Conservation (phyloP, 768 basidiomycete genomes). For the Cyclocybe cylindracea region DNA sequence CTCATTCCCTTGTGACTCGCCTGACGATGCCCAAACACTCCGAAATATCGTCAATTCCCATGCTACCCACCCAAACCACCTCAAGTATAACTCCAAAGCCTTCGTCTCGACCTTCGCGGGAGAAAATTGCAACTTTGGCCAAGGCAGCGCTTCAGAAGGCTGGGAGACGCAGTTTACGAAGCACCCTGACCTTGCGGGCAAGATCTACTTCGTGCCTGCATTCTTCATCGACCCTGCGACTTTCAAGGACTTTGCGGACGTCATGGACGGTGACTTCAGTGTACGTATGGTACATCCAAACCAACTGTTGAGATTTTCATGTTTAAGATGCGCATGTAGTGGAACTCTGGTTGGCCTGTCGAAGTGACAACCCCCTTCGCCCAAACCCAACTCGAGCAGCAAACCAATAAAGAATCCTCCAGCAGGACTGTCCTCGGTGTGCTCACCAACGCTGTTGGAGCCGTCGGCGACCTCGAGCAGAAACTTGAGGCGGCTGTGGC, state of each 20-base stretch:
- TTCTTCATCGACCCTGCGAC: slow-evolving; percentile 63
- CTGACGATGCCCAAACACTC: slow-evolving; percentile 48
- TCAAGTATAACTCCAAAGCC: slow-evolving; percentile 43
- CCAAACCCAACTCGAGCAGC: slow-evolving; percentile 17
- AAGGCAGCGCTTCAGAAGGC: slow-evolving; percentile 46
- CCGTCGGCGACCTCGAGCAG: slow-evolving; percentile 13
- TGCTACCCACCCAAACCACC: slow-evolving; percentile 59
- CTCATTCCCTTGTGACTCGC: slow-evolving; percentile 52
- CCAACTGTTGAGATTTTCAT: slow-evolving; percentile 1
- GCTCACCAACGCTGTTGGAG: slow-evolving; percentile 12
- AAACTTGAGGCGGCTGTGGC: slow-evolving; percentile 16
- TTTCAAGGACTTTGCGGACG: slow-evolving; percentile 44
- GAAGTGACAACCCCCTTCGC: slow-evolving; percentile 49
- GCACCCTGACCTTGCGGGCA: slow-evolving; percentile 44
- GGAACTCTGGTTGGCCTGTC: slow-evolving; percentile 82
- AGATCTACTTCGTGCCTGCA: slow-evolving; percentile 66
- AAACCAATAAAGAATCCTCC: slow-evolving; percentile 9
- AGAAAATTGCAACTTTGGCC: slow-evolving; percentile 68
- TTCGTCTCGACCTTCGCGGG: slow-evolving; percentile 76
- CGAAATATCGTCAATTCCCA: slow-evolving; percentile 57
- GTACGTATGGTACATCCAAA: slow-evolving; percentile 32
- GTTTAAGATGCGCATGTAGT: slow-evolving; percentile 39
- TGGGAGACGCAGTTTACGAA: slow-evolving; percentile 59
- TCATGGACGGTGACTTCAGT: slow-evolving; percentile 62
- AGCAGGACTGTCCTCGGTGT: slow-evolving; percentile 6